Percentiles rank a stretch among this genome's conserved stretches.
These are phyloP conservation scores for Meira nashicola DNA, from an alignment of 1,284 basidiomycete species.

Conservation along the genomic window DNA sequence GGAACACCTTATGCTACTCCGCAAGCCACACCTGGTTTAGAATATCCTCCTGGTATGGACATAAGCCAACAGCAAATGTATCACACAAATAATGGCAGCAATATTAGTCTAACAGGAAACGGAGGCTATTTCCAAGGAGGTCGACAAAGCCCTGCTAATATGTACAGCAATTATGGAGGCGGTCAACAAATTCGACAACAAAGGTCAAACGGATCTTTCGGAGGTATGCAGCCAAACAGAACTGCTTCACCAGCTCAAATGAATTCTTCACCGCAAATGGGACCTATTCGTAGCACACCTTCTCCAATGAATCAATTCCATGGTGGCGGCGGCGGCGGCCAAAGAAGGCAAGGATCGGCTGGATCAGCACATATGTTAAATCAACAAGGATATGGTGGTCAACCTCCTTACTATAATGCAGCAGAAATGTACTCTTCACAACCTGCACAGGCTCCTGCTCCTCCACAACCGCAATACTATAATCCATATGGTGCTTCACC, in stretches of 20 bases:
- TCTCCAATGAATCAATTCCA: too few relatives aligned
- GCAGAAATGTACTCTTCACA: too few relatives aligned
- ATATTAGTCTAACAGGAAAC: conserved; percentile 3
- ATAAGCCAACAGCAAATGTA: neutral
- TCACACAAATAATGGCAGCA: neutral
- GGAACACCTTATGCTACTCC: conserved; percentile 5
- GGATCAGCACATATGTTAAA: too few relatives aligned
- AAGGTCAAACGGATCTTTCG: neutral
- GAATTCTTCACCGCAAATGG: neutral
- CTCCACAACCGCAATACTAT: too few relatives aligned
- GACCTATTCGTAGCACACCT: too few relatives aligned
- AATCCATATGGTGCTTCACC: too few relatives aligned
- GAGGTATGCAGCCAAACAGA: neutral
- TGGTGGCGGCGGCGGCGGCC: too few relatives aligned
- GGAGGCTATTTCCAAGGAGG: conserved; percentile 7
- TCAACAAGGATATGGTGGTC: too few relatives aligned
- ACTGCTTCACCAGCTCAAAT: conserved; percentile 5
- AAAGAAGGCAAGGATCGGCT: too few relatives aligned
- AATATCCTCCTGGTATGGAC: conserved; percentile 8
- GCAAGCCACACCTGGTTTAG: conserved; percentile 7
- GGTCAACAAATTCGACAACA: neutral
- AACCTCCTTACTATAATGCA: too few relatives aligned
- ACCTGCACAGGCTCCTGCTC: too few relatives aligned
- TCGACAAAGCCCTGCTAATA: too few relatives aligned
- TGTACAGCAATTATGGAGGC: neutral